These are phyloP conservation scores for Plasmodium fragile DNA, from an alignment of 169 alveolate genomes.

Conservation along the genomic window DNA sequence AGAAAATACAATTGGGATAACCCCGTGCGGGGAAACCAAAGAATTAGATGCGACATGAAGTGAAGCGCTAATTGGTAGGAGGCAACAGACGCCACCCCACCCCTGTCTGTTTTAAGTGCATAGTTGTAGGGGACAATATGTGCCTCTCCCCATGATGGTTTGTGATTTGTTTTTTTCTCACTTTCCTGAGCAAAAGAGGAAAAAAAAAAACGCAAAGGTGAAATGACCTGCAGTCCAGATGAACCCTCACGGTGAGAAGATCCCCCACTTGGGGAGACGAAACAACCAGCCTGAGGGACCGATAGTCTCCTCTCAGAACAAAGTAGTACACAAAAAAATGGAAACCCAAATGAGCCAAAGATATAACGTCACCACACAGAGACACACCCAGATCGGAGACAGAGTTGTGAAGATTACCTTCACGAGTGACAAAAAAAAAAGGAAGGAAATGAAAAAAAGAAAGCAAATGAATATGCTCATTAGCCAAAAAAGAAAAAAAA, in stretches of 20 bases:
- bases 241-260: background rate
- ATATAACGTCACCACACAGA: background rate
- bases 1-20: background rate
- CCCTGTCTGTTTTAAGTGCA: background rate
- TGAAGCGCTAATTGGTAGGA: background rate
- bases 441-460: constrained; percentile 21
- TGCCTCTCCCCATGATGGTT: background rate
- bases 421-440: constrained; percentile 54
- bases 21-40: background rate
- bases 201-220: background rate
- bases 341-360: background rate
- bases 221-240: background rate
- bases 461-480: constrained; percentile 12
- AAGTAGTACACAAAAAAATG: background rate
- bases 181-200: background rate
- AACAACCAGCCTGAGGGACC: background rate
- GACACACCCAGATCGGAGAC: constrained; percentile 25
- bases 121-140: background rate
- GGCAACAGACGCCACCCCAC: background rate
- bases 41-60: background rate
- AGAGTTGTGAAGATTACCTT: constrained; percentile 46
- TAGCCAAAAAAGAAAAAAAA: constrained; percentile 54
- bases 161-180: background rate
- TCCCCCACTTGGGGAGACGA: background rate
- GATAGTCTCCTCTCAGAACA: background rate